Percentiles rank a stretch among this genome's conserved stretches.
Conservation (phyloP, 208 protist genomes). For the Trypanosoma boissoni region DNA sequence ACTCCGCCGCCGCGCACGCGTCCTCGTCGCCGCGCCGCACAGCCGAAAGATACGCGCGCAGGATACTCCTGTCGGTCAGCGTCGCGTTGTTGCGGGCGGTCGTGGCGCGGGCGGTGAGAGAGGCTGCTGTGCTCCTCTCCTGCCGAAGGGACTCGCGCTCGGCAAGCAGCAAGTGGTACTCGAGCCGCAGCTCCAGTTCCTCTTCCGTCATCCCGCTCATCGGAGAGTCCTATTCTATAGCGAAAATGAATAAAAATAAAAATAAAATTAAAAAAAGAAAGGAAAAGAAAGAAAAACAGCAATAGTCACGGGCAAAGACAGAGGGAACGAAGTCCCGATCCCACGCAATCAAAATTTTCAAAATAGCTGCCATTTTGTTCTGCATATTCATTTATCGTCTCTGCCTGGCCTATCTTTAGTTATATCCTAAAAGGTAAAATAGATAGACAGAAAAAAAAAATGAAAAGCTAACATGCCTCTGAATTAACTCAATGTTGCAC, state of each 20-base stretch:
- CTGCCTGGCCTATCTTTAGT: no score
- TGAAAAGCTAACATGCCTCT: no score
- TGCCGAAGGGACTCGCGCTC: conserved; percentile 48
- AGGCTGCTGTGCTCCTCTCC: conserved; percentile 30
- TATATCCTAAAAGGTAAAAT: no score
- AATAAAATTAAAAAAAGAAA: conserved; percentile 10
- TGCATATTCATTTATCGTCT: no score
- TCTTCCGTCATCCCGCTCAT: background rate
- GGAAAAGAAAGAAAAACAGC: background rate
- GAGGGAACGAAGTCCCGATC: background rate
- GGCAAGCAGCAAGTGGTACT: conserved; percentile 36
- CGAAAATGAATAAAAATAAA: background rate
- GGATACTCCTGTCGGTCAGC: conserved; percentile 37
- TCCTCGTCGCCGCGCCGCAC: conserved; percentile 28
- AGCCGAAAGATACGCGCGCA: conserved; percentile 43
- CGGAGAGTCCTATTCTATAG: background rate
- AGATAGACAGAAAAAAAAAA: no score
- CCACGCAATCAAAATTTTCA: background rate
- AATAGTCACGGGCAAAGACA: conserved; percentile 4
- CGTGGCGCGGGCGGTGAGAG: conserved; percentile 44
- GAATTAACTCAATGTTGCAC: no score
- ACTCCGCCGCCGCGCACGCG: conserved; percentile 27
- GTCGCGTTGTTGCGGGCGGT: conserved; percentile 43
- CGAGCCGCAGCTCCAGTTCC: conserved; percentile 41
- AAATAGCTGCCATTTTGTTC: no score